phyloP scores from a whole-genome alignment of 805 yeast genomes.

The Kodamaea sagamina region DNA sequence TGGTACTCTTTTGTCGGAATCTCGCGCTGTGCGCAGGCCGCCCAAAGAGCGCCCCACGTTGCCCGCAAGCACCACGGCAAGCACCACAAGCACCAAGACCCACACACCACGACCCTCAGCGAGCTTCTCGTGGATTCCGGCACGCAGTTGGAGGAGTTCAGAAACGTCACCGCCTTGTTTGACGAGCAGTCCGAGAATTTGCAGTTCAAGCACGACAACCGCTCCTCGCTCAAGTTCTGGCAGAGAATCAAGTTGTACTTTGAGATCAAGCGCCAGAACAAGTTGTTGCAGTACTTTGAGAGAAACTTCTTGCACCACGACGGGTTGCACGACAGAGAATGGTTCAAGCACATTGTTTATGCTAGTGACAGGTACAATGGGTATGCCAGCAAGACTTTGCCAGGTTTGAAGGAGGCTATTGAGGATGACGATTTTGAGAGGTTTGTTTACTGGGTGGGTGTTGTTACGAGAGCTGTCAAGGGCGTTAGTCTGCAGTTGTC shows the following conservation, averaged over 20 bases:
- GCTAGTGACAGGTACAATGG: conserved; percentile 61
- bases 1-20: conserved; percentile 2
- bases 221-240: conserved; percentile 38
- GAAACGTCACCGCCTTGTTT: conserved; percentile 26
- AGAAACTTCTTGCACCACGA: conserved; percentile 49
- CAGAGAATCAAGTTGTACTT: conserved; percentile 34
- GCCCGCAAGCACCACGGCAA: conserved; percentile 5
- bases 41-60: background rate
- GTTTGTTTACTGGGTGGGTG: conserved; percentile 46
- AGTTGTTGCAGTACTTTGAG: conserved; percentile 48
- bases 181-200: conserved; percentile 31
- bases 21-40: background rate
- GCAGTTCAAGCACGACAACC: conserved; percentile 32
- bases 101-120: conserved; percentile 20
- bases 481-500: conserved; percentile 22
- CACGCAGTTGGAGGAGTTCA: conserved; percentile 23
- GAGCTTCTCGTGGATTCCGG: conserved; percentile 26
- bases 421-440: conserved; percentile 47
- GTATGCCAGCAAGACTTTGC: conserved; percentile 52
- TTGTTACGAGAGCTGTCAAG: conserved; percentile 40
- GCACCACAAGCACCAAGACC: background rate
- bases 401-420: conserved; percentile 60
- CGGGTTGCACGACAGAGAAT: conserved; percentile 51
- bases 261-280: conserved; percentile 36
- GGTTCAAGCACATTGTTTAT: conserved; percentile 66